Base-by-base conservation (phyloP, 2,329 filamentous ascomycete genomes). In the Fusarium sp. region DNA sequence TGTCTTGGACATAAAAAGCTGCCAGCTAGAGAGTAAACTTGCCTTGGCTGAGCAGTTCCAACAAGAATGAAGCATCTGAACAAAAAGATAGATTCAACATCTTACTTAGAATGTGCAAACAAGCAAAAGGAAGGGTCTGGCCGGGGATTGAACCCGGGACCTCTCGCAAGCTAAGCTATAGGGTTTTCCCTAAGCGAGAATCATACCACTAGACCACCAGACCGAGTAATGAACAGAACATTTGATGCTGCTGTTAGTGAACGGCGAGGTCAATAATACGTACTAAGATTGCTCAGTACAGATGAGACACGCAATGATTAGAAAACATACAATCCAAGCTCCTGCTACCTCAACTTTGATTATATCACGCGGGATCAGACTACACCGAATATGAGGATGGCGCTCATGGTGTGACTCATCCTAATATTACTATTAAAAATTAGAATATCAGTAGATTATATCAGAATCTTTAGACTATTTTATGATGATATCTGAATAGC, bases 151-250 rank as follows among this genome's bases (percentile, higher is more conserved):
- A 82, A 81, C 80, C 79, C 80, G 80, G 80, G 80, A 81, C 80
- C 80, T 81, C 80, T 81, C 80, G 80, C 80, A 82, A 74, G 67
- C 71, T 56, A 42, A 68, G 76, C 77, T 77, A 50, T 70, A 77
- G 79, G 78, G 77, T 80, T 67, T 74, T 77, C 87, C 87, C 88
- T 89, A 89, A 89, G 88, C 87, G 87, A 88, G 87, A 89, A 90
- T 89, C 87, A 89, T 89, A 89, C 87, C 87, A 85, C 87, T 88
- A 88, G 86, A 88, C 86, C 85, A 88, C 79, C 81, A 81, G 81
- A 82, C 81, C 82, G 39, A 57, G 15, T 21, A 47, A 57, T 7
- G 4, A 28, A 45, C 39, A 50, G 19, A 43, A 19, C 57, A 38
- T 21, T 46, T 22, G 22, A 19, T 33, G 49, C 13, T 47, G 21